Evolutionary conservation across 2,329 filamentous ascomycete species (phyloP), one percentile per base, ranked within the genome.

Genomic region (Truncatella angustata): DNA sequence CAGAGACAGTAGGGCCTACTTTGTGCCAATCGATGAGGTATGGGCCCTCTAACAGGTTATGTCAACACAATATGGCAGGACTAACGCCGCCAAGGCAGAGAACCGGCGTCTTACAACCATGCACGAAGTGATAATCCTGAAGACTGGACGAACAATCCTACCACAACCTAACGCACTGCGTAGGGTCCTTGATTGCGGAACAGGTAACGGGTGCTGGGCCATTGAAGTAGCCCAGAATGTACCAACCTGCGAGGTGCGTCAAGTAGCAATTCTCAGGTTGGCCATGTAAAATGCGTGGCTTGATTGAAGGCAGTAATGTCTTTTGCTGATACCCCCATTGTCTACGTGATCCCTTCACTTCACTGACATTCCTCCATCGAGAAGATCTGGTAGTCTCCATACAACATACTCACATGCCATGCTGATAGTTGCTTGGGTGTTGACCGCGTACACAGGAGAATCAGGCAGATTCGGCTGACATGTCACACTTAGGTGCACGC

Each of bases 21-120:
- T 88, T 60, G 81, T 75, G 42, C 88, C 88, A 7, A 75, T 88
- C 52, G 88, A 91, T 63, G 86, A 90, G 76, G 88, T 89, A 75
- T 60, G 70, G 18, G n/a, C 6, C 11, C 24, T n/a, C n/a, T n/a
- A n/a, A n/a, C n/a, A n/a, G n/a, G n/a, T 10, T 14, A 10, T 23
- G 11, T 16, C 10, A 14, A 6, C 36, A n/a, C 20, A 14, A 20
- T 18, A 16, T 28, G 7, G 18, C n/a, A n/a, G 42, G 18, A 14
- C 28, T 50, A 18, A 50, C 36, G 6, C 18, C 6, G 11, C 9
- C 30, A 21, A 90, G 87, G 81, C 85, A 61, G 88, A 91, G 69
- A 77, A 80, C 53, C 78, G 87, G 56, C 80, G 86, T 49, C 76
- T 89, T 53, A 79, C 83, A 51, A 70, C 80, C 51, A 79, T 86